Conservation (phyloP, 2,329 filamentous ascomycete genomes). For the Colletotrichum nymphaeae region DNA sequence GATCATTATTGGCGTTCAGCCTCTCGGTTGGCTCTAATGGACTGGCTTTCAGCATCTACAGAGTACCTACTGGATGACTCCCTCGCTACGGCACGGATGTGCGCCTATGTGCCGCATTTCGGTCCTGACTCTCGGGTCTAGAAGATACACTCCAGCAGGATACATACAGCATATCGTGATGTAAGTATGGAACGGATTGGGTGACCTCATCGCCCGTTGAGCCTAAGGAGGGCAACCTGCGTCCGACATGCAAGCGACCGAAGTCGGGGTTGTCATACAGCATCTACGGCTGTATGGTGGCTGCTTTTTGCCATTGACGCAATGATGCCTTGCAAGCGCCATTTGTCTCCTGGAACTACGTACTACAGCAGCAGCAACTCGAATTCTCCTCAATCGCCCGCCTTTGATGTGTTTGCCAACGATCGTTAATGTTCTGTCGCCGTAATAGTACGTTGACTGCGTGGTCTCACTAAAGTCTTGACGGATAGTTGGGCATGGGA, state of each 20-base stretch:
- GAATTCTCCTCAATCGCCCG: background rate
- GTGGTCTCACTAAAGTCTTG: background rate
- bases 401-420: background rate
- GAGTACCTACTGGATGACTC: background rate
- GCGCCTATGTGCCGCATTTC: slow-evolving; percentile 1
- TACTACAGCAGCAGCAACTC: background rate
- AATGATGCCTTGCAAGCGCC: background rate
- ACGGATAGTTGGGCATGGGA: background rate
- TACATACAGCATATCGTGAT: background rate
- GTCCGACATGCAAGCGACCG: slow-evolving; percentile 17
- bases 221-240: background rate
- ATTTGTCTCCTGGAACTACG: background rate
- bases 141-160: slow-evolving; percentile 5
- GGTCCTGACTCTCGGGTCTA: slow-evolving; percentile 26
- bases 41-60: background rate
- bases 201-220: slow-evolving; percentile 13
- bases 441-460: background rate
- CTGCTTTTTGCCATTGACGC: background rate
- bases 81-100: background rate
- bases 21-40: background rate
- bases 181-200: slow-evolving; percentile 1
- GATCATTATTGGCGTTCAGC: background rate
- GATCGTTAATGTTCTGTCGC: background rate
- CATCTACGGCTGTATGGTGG: background rate
- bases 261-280: background rate